Conservation (phyloP, 2,329 filamentous ascomycete species). For the Pseudocercospora macadamiae region DNA sequence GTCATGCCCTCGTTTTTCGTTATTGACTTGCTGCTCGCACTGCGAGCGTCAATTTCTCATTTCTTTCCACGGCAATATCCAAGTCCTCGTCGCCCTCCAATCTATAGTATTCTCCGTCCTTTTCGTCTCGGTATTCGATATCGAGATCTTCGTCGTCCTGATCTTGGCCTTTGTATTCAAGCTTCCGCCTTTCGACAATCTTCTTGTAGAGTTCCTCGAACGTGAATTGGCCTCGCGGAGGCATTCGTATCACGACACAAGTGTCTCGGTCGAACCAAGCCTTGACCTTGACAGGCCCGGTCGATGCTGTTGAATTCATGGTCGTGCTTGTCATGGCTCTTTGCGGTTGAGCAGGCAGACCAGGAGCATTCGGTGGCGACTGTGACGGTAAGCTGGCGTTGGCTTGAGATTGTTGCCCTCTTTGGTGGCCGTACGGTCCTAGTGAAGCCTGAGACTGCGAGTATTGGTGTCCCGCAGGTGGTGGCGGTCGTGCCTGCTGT, state of each 20-base stretch:
- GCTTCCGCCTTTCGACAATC: conserved; percentile 79
- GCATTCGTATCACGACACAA: conserved; percentile 86
- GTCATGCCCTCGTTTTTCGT: background rate
- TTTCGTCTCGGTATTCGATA: conserved; percentile 85
- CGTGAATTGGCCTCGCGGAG: conserved; percentile 67
- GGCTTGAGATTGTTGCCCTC: conserved; percentile 20
- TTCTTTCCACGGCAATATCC: conserved; percentile 76
- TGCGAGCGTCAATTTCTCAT: conserved; percentile 79
- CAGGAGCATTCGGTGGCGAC: conserved; percentile 19
- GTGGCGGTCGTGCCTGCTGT: conserved; percentile 27
- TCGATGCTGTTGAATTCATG: conserved; percentile 24
- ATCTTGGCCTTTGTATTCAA: conserved; percentile 50
- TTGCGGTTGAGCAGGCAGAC: conserved; percentile 16
- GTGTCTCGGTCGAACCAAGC: conserved; percentile 86
- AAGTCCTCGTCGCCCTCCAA: conserved; percentile 81
- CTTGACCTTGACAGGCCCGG: conserved; percentile 77
- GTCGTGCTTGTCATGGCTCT: conserved; percentile 23
- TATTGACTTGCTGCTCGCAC: conserved; percentile 38
- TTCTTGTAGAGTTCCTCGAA: conserved; percentile 81
- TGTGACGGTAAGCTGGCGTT: conserved; percentile 19
- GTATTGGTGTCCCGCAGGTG: conserved; percentile 33
- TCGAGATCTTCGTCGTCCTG: conserved; percentile 60
- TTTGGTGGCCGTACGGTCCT: conserved; percentile 22
- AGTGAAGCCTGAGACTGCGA: conserved; percentile 25
- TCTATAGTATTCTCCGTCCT: conserved; percentile 71